These are phyloP conservation scores for Penicillium egyptiacum DNA, from an alignment of 495 filamentous ascomycete genomes.

Conservation along the genomic window DNA sequence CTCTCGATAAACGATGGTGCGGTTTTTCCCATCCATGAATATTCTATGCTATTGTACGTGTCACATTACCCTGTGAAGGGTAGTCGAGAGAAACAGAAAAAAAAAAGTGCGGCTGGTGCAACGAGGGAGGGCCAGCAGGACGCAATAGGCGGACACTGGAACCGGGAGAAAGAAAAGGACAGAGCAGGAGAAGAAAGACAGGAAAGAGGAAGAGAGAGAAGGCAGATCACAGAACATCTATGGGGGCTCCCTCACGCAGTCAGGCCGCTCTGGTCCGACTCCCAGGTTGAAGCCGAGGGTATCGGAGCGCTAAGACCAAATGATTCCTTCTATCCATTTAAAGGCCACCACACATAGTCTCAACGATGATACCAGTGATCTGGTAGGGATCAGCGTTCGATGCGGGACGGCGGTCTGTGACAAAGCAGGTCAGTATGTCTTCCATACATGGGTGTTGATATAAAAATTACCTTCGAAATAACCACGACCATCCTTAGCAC, in stretches of 20 bases:
- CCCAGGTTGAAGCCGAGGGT: constrained; percentile 50
- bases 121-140: constrained; percentile 27
- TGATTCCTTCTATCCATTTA: constrained; percentile 38
- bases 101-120: constrained; percentile 29
- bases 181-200: constrained; percentile 12
- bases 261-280: constrained; percentile 44
- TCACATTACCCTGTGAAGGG: constrained; percentile 31
- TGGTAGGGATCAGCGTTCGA: constrained; percentile 97
- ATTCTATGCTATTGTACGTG: constrained; percentile 41
- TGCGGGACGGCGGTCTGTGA: constrained; percentile 90
- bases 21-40: constrained; percentile 32
- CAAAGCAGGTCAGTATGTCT: no score
- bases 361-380: constrained; percentile 90
- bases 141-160: constrained; percentile 30
- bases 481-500: constrained; percentile 89
- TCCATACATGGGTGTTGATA: no score
- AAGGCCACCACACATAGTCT: constrained; percentile 59
- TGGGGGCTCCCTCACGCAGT: constrained; percentile 39
- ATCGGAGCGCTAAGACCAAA: constrained; percentile 51
- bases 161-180: constrained; percentile 22
- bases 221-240: constrained; percentile 30
- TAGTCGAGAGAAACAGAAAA: constrained; percentile 21
- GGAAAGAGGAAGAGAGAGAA: constrained; percentile 10
- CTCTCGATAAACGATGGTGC: constrained; percentile 29
- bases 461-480: no score